Conservation (phyloP, 2,329 filamentous ascomycete species). For the Botrytis fabae region DNA sequence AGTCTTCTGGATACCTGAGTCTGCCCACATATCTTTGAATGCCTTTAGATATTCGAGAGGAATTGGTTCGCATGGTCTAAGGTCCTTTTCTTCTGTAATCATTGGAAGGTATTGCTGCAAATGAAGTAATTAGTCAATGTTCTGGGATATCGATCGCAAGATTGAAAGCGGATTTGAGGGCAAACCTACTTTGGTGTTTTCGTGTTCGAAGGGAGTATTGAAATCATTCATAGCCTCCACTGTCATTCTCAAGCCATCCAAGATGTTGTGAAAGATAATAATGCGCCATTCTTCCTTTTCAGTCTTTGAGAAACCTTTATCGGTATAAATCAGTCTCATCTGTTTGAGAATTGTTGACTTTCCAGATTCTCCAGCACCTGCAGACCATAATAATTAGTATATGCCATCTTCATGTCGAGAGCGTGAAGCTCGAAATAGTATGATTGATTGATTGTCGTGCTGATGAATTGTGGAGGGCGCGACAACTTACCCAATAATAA, state of each 20-base stretch:
- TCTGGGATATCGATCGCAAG: background rate
- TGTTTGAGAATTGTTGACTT: conserved; percentile 98
- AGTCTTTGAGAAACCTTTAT: conserved; percentile 77
- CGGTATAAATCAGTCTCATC: conserved; percentile 96
- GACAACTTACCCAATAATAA: conserved; percentile 75
- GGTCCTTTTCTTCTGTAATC: conserved; percentile 77
- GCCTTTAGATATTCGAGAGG: conserved; percentile 76
- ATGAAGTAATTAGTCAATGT: conserved; percentile 17
- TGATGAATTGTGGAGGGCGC: conserved; percentile 23
- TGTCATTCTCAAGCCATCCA: conserved; percentile 89
- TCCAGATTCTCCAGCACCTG: conserved; percentile 91
- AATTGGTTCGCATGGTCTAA: conserved; percentile 78
- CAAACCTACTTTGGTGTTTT: conserved; percentile 71
- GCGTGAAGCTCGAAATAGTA: background rate
- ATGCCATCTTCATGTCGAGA: background rate
- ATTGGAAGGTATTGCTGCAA: conserved; percentile 74
- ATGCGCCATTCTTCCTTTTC: conserved; percentile 93
- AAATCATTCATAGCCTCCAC: conserved; percentile 89
- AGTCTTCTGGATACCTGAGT: conserved; percentile 80
- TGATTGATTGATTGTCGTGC: conserved; percentile 7
- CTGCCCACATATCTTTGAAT: conserved; percentile 81
- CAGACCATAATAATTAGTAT: conserved; percentile 28
- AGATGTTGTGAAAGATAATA: conserved; percentile 92
- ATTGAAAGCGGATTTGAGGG: background rate
- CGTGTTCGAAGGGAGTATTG: conserved; percentile 73